Base-by-base conservation (phyloP, 2,329 filamentous ascomycete genomes). In the Aspergillus latus region DNA sequence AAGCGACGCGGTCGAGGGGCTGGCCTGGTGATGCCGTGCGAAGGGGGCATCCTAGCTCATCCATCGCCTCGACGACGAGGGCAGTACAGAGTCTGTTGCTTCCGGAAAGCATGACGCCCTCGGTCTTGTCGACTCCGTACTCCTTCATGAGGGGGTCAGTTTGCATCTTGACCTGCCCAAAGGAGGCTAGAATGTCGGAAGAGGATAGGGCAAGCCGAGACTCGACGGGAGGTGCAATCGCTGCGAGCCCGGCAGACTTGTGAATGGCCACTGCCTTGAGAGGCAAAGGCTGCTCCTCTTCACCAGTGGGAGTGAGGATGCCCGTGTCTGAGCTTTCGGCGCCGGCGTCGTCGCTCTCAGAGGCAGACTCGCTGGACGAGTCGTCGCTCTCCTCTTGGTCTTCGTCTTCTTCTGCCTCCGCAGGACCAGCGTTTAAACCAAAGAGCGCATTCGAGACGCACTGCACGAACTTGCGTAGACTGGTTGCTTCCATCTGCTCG, bases 31-130 rank as follows among this genome's bases (percentile, higher is more conserved):
- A 34, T 3, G 67, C 65, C 1, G 56, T 51, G 1, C 60, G 48
- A 10, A 68, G 39, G 2, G 21, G n/a, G 21, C 59, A 66, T 1
- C 72, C 73, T 0, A 75, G 62, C 56, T 73, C 30, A 16, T 71
- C 65, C 32, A 74, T 72, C 1, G 70, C 68, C 30, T 76, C 71
- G 7, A 55, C 43, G 7, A 55, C 56, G 28, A 59, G 53, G 4
- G 59, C 63, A 10, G 63, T 42, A n/a, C 60, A 65, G 3, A 68
- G 36, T 16, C 15, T 11, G 13, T 28, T 52, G 4, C 30, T 34
- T 34, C 30, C 30, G 4, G 30, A 34, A 2, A 34, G 30, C 30
- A 34, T 34, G 30, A 34, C 30, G 30, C 30, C 30, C 30, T 34
- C 30, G 30, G 30, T 34, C 30, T 34, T 34, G 30, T 34, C 30